phyloP scores from a whole-genome alignment of 768 basidiomycete species.

The Dacryopinax primogenitus region DNA sequence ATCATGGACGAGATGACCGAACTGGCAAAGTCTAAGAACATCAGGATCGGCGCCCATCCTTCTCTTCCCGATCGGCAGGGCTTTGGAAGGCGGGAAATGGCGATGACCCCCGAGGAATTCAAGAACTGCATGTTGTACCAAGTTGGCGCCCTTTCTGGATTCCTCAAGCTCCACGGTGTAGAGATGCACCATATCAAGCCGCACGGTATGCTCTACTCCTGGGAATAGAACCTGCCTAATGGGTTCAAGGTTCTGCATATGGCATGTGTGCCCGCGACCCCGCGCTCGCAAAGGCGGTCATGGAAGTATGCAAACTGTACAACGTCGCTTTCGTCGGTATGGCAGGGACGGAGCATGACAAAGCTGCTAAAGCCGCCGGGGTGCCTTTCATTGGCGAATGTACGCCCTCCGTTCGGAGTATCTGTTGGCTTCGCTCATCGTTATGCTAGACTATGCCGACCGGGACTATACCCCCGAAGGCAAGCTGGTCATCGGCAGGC shows the following conservation, averaged over 20 bases:
- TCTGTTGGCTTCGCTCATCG: neutral
- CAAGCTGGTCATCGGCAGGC: conserved; percentile 50
- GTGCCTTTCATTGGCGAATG: conserved; percentile 40
- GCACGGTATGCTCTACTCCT: conserved; percentile 27
- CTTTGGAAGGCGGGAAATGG: conserved; percentile 54
- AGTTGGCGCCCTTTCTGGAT: conserved; percentile 50
- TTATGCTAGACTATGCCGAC: conserved; percentile 31
- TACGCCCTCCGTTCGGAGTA: conserved; percentile 25
- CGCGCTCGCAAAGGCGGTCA: conserved; percentile 41
- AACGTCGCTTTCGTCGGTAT: conserved; percentile 48
- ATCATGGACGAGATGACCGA: conserved; percentile 52
- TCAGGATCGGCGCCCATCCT: conserved; percentile 55
- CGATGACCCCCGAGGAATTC: conserved; percentile 46
- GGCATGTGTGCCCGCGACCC: conserved; percentile 46
- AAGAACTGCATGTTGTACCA: conserved; percentile 49
- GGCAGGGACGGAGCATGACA: conserved; percentile 49
- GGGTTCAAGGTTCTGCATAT: conserved; percentile 51
- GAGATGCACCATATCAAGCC: conserved; percentile 38
- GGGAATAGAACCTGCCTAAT: conserved; percentile 23
- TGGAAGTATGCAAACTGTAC: conserved; percentile 44
- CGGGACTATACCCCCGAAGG: conserved; percentile 47
- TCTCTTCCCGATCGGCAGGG: conserved; percentile 51
- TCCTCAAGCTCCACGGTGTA: conserved; percentile 42
- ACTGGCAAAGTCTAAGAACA: conserved; percentile 43
- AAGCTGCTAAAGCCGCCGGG: conserved; percentile 40